Base-by-base conservation (phyloP, 371 early-diverging fungal genomes). In the Apophysomyces elegans region DNA sequence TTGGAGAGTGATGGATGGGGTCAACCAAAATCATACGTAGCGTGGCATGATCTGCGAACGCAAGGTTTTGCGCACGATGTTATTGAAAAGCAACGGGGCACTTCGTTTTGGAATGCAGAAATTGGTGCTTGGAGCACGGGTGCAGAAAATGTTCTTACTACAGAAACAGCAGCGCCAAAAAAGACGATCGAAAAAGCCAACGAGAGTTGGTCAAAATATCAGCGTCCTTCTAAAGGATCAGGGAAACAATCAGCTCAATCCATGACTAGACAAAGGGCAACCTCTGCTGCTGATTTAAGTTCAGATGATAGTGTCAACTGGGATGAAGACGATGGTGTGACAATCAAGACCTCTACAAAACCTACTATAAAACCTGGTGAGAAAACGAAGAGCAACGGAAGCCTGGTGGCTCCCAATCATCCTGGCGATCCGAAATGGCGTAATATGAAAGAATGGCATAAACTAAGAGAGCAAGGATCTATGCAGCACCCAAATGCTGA, bases 1-100 rank as follows among this genome's bases (percentile, higher is more conserved):
- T 35, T 54, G 45, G 61, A 66, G 56, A 65, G 21, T 13, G 74
- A 80, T 35, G 80, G 80, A 0, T 84, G 84, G 84, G 84, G 84
- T 1, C 36, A 58, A 1, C 64, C 74, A 0, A 59, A 64, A 0
- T 37, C 47, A 1, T 62, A 60, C 26, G 61, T 79, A 5, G 47
- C 77, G 3, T 84, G 84, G 84, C 36, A 70, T 26, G 79, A 84
- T 60, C 8, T 63, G 0, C 45, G 63, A 0, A 58, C 57, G 12
- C 82, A 84, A 71, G 82, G 84, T 1, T 81, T 57, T 57, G 79
- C 72, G 1, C 57, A 66, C 7, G 77, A 78, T 5, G 66, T 81
- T 1, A 46, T 84, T 3, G 72, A 78, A 18, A 43, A 72, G 32
- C 84, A 84, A 65, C 70, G 66, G 37, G 60, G 66, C 0, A 80